These are phyloP conservation scores for Fusarium devonianum DNA, from an alignment of 2,329 filamentous ascomycete genomes.

Conservation along the genomic window DNA sequence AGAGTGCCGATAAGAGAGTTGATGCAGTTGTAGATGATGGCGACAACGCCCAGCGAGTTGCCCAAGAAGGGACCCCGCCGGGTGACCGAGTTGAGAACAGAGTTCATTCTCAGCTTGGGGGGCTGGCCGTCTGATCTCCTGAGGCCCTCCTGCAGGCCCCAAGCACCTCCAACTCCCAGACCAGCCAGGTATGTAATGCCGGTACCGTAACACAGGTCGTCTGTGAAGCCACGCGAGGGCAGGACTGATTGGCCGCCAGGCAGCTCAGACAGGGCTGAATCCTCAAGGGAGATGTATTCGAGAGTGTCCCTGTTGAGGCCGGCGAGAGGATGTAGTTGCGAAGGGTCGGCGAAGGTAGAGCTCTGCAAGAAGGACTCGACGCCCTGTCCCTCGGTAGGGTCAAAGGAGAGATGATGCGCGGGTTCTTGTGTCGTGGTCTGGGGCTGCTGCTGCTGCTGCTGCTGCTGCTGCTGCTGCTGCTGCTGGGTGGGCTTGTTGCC, in stretches of 20 bases:
- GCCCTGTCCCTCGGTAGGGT: slow-evolving; percentile 77
- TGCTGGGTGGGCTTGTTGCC: slow-evolving; percentile 58
- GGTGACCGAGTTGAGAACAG: slow-evolving; percentile 92
- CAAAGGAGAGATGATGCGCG: slow-evolving; percentile 66
- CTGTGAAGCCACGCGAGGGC: slow-evolving; percentile 95
- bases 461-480: slow-evolving; percentile 51
- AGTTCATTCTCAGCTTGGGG: slow-evolving; percentile 92
- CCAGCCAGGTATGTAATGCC: slow-evolving; percentile 93
- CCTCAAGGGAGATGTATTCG: slow-evolving; percentile 94
- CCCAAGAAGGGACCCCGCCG: slow-evolving; percentile 92
- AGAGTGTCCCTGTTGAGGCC: slow-evolving; percentile 91
- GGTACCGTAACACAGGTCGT: slow-evolving; percentile 97
- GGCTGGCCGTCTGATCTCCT: slow-evolving; percentile 78
- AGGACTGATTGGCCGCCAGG: slow-evolving; percentile 87
- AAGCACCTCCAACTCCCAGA: slow-evolving; percentile 83
- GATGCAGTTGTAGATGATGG: slow-evolving; percentile 93
- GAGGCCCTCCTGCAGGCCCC: slow-evolving; percentile 91
- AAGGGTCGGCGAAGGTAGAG: slow-evolving; percentile 82
- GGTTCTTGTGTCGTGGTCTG: slow-evolving; percentile 54
- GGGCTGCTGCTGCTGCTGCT: slow-evolving; percentile 49
- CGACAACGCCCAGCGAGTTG: slow-evolving; percentile 94
- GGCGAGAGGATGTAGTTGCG: slow-evolving; percentile 89
- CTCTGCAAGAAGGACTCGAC: slow-evolving; percentile 85
- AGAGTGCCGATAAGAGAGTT: slow-evolving; percentile 83
- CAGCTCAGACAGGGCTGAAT: slow-evolving; percentile 84